phyloP scores from a whole-genome alignment of 805 yeast genomes.

The Spencermartinsiella europaea region DNA sequence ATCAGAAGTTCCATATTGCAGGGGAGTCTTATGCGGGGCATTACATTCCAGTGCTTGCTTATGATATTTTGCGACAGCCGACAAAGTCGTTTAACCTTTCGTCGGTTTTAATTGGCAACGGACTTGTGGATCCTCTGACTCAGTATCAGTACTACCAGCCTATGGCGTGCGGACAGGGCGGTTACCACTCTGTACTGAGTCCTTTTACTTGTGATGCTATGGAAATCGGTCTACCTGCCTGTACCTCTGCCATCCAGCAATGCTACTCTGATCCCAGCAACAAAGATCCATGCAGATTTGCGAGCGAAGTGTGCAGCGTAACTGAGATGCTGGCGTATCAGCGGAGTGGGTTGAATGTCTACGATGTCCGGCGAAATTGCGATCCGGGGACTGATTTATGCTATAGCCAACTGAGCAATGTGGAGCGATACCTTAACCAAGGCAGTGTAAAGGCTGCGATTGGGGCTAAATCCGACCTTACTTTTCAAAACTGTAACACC shows the following conservation, averaged over 20 bases:
- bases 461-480: conserved; percentile 48
- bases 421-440: conserved; percentile 50
- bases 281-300: conserved; percentile 76
- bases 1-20: conserved; percentile 69
- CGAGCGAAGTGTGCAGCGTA: conserved; percentile 71
- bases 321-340: conserved; percentile 60
- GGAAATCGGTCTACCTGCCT: conserved; percentile 57
- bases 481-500: conserved; percentile 66
- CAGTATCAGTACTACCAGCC: conserved; percentile 80
- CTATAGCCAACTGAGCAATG: conserved; percentile 49
- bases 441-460: conserved; percentile 49
- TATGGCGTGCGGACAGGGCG: conserved; percentile 92
- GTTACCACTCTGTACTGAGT: conserved; percentile 60
- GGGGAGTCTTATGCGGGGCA: conserved; percentile 96
- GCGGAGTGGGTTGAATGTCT: conserved; percentile 55
- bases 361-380: conserved; percentile 55
- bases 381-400: conserved; percentile 46
- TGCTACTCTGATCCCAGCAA: conserved; percentile 64
- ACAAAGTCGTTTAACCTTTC: conserved; percentile 58
- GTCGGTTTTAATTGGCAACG: conserved; percentile 87
- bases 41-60: conserved; percentile 79
- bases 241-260: conserved; percentile 53
- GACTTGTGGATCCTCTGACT: conserved; percentile 77
- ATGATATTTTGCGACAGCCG: conserved; percentile 42
- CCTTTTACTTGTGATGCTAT: conserved; percentile 66